Base-by-base conservation (phyloP, 225 moss, liverwort and hornwort species). In the Rhytidiadelphus loreus region DNA sequence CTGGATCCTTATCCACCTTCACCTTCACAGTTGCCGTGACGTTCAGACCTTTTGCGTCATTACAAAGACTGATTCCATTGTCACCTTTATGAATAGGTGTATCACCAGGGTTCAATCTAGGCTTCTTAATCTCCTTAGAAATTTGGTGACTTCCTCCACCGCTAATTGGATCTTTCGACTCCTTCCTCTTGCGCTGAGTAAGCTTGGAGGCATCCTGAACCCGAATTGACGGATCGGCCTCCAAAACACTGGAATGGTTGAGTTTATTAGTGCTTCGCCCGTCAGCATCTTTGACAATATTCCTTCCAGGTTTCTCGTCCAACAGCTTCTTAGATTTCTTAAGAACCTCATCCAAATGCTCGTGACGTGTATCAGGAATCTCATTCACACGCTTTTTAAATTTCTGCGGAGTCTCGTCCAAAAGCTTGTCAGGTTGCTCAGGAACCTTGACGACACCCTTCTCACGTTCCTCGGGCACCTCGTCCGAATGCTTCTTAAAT, bases 171-270 rank as follows among this genome's bases (percentile, higher is more conserved):
- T 86, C 66, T 50, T 83, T 85, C 50, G 85, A 84, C 43, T 80
- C 56, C 88, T 90, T 92, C 84, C 92, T 89, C 85, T 90, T 92
- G n/a, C 43, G 90, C 77, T 87, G 82, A 77, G 70, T 60, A 77
- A 66, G 61, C 81, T 83, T 83, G 74, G 72, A 64, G 66, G 77
- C 61, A 63, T 71, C 48, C 53, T 89, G 89, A 76, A 46, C 78
- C 77, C 56, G 33, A 44, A 55, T 68, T 53, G 86, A 88, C 78
- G 71, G 86, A 82, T 83, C 87, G 18, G 83, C 63, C 81, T 86
- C 77, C 78, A 77, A 63, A 78, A 83, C 39, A 64, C 32, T 90
- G 68, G 57, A 64, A 85, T 71, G 62, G 17, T 71, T 83, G 55
- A 78, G 82, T 53, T 41, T 86, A 68, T 32, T 77, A 77, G 63